These are phyloP conservation scores for Mikania micrantha DNA, from an alignment of 129 eudicot genomes.

Conservation along the genomic window DNA sequence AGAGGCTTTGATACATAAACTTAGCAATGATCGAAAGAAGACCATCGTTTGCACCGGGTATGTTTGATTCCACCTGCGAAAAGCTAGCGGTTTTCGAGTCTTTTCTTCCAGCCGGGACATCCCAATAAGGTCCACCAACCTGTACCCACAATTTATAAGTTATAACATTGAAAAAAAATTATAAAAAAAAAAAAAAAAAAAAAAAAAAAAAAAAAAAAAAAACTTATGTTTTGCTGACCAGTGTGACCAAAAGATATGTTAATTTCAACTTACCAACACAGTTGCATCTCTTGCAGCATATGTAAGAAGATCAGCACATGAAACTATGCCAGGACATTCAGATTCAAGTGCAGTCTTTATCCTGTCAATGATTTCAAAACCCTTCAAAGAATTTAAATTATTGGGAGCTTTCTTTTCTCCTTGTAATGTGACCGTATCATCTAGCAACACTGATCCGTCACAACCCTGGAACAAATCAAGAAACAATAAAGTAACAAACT, in stretches of 20 bases:
- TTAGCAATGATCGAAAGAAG: conserved; percentile 64
- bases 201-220: not conserved
- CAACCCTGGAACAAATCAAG: conserved; percentile 52
- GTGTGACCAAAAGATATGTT: not conserved
- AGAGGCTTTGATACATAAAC: conserved; percentile 66
- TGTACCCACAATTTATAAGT: conserved; percentile 1
- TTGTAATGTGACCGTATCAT: conserved; percentile 58
- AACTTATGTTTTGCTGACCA: not conserved
- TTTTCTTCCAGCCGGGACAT: conserved; percentile 73
- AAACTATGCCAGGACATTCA: conserved; percentile 79
- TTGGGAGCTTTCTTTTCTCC: conserved; percentile 77
- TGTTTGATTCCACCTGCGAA: conserved; percentile 41
- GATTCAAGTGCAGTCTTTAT: conserved; percentile 76
- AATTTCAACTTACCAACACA: conserved; percentile 46
- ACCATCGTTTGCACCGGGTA: conserved; percentile 63
- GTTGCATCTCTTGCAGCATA: conserved; percentile 88
- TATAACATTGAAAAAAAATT: not conserved
- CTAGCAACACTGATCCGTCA: conserved; percentile 82
- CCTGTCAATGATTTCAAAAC: conserved; percentile 67
- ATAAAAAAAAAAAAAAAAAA: not conserved
- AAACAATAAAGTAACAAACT: not conserved
- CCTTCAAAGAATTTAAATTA: conserved; percentile 55
- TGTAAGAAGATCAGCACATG: conserved; percentile 85
- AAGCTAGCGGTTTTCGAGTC: conserved; percentile 63
- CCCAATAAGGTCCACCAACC: conserved; percentile 99